phyloP scores from a whole-genome alignment of 2,329 filamentous ascomycete species.

The Trichoderma pleuroti region DNA sequence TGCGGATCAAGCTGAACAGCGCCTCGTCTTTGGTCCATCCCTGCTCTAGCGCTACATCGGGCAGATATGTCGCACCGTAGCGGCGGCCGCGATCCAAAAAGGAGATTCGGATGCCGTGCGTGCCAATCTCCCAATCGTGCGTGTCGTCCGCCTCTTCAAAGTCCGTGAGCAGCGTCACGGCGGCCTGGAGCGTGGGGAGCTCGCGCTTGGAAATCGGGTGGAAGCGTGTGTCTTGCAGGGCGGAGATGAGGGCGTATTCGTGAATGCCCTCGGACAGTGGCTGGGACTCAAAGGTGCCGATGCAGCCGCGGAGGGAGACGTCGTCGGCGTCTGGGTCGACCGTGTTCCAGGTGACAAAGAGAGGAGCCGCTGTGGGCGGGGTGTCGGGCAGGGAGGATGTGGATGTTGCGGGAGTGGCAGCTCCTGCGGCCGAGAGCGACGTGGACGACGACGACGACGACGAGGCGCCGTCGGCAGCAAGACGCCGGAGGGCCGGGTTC shows the following conservation, averaged over 20 bases:
- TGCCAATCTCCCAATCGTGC: conserved; percentile 82
- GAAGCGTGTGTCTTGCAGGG: conserved; percentile 62
- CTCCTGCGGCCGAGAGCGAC: conserved; percentile 39
- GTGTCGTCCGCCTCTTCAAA: conserved; percentile 73
- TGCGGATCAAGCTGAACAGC: conserved; percentile 82
- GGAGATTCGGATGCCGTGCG: conserved; percentile 80
- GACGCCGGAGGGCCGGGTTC: conserved; percentile 43
- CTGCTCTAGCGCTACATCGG: conserved; percentile 87
- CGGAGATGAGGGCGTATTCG: conserved; percentile 79
- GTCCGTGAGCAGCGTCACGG: conserved; percentile 78
- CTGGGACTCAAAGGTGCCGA: conserved; percentile 85
- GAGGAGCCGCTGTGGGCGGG: conserved; percentile 56
- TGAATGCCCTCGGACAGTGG: conserved; percentile 69
- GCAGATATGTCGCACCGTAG: conserved; percentile 85
- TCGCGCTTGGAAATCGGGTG: conserved; percentile 51
- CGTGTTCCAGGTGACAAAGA: conserved; percentile 96
- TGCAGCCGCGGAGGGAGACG: conserved; percentile 79
- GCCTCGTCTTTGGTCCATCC: conserved; percentile 95
- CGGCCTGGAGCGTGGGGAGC: conserved; percentile 57
- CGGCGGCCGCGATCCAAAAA: conserved; percentile 72
- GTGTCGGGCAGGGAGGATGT: conserved; percentile 37
- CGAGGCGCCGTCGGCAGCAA: conserved; percentile 33
- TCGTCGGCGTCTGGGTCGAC: conserved; percentile 38
- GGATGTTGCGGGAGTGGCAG: conserved; percentile 45
- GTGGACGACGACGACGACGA: conserved; percentile 38